Evolutionary conservation across 805 yeast genomes (phyloP).

Genomic region (Candida hungchunana): DNA sequence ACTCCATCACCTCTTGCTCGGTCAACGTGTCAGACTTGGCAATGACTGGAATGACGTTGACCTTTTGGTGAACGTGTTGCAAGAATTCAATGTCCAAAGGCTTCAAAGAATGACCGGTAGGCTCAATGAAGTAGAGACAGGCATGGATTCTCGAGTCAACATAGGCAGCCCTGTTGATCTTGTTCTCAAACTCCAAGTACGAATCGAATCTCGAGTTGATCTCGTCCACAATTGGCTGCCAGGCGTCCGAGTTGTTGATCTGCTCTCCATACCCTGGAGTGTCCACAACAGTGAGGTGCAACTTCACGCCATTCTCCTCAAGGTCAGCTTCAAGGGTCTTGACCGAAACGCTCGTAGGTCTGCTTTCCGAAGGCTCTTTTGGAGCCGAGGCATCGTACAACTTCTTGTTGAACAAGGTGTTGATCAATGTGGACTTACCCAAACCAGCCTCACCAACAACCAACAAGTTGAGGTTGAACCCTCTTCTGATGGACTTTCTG

Average conservation of each 20-base stretch:
- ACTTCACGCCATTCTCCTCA: conserved; percentile 90
- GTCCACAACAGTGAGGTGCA: conserved; percentile 78
- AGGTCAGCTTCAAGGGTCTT: conserved; percentile 64
- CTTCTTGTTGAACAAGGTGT: conserved; percentile 77
- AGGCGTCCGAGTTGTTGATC: conserved; percentile 70
- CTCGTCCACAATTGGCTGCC: conserved; percentile 92
- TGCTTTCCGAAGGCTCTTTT: conserved; percentile 40
- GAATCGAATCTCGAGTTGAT: conserved; percentile 81
- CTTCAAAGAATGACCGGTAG: conserved; percentile 91
- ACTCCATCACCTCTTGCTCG: conserved; percentile 72
- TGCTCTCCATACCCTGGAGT: conserved; percentile 94
- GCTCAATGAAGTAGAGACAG: conserved; percentile 89
- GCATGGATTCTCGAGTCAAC: conserved; percentile 90
- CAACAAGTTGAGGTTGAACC: conserved; percentile 83
- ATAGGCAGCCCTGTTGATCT: conserved; percentile 65
- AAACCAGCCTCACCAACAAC: conserved; percentile 90
- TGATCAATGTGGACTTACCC: conserved; percentile 89
- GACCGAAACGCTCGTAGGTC: conserved; percentile 47
- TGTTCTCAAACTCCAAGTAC: conserved; percentile 86
- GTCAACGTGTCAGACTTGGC: conserved; percentile 93
- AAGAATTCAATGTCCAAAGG: conserved; percentile 86
- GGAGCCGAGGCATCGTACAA: conserved; percentile 42
- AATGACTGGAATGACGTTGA: conserved; percentile 89
- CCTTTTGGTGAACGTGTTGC: conserved; percentile 84
- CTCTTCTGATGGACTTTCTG: conserved; percentile 83